Percentiles rank a stretch among this genome's conserved stretches.
phyloP scores from a whole-genome alignment of 1,139 yeast genomes.

The Arxiozyma slooffiae region DNA sequence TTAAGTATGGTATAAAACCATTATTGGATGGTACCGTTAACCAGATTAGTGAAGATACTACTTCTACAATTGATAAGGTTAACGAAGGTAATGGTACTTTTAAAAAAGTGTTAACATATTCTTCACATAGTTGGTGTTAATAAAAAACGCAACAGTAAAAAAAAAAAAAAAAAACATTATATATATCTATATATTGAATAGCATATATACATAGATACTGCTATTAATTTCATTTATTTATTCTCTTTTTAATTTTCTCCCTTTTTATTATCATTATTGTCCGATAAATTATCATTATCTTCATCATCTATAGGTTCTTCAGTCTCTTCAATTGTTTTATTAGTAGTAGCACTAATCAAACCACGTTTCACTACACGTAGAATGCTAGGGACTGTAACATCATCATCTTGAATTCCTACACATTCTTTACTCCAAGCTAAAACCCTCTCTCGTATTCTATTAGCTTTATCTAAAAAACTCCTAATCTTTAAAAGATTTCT shows the following conservation, averaged over 20 bases:
- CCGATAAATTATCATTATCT: not conserved
- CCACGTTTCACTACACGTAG: constrained; percentile 31
- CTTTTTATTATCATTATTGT: not conserved
- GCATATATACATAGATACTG: not conserved
- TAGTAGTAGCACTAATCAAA: constrained; percentile 30
- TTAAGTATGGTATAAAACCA: constrained; percentile 35
- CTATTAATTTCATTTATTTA: not conserved
- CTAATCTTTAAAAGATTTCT: constrained; percentile 65
- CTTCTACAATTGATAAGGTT: not conserved
- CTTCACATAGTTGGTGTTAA: constrained; percentile 31
- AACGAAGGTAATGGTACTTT: constrained; percentile 20
- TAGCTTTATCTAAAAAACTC: constrained; percentile 67
- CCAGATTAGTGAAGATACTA: not conserved
- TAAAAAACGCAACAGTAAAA: not conserved
- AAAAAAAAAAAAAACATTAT: not conserved
- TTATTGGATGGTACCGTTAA: constrained; percentile 25
- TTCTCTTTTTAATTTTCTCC: not conserved
- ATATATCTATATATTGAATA: no score
- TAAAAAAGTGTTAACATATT: constrained; percentile 34
- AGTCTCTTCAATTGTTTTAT: constrained; percentile 21
- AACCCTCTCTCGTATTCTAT: constrained; percentile 58
- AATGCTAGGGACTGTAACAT: constrained; percentile 29
- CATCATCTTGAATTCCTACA: constrained; percentile 54
- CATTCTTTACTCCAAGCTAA: constrained; percentile 80
- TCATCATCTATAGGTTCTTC: constrained; percentile 7